Percentiles rank a stretch among this genome's conserved stretches.
phyloP scores from a whole-genome alignment of 2,329 filamentous ascomycete genomes.

The Fusarium sulawesiense region DNA sequence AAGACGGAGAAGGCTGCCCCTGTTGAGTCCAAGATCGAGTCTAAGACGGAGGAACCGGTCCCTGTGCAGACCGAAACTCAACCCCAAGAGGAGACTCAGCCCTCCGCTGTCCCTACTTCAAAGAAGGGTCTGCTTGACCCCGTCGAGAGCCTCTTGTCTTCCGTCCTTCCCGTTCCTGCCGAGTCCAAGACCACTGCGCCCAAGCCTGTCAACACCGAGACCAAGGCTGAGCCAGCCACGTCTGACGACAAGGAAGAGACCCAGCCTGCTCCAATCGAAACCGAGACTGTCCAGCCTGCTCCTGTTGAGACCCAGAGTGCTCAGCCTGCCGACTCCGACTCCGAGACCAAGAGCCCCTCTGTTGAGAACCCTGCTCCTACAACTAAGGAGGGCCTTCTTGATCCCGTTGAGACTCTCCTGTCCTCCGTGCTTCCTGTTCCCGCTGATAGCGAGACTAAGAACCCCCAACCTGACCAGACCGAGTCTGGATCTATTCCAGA shows the following conservation, averaged over 20 bases:
- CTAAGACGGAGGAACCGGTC: conserved; percentile 5
- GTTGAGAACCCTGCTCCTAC: conserved; percentile 25
- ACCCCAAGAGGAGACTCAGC: conserved; percentile 9
- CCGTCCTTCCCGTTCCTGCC: conserved; percentile 19
- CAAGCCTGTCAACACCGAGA: conserved; percentile 16
- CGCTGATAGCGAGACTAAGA: conserved; percentile 17
- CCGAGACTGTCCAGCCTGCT: not conserved
- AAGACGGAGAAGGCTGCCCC: conserved; percentile 8
- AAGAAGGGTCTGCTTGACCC: conserved; percentile 39
- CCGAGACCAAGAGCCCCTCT: conserved; percentile 13
- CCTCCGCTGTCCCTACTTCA: conserved; percentile 10
- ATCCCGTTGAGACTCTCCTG: conserved; percentile 38
- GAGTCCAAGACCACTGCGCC: conserved; percentile 23
- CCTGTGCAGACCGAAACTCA: conserved; percentile 14
- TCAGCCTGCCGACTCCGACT: conserved; percentile 17
- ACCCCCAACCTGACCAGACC: conserved; percentile 21
- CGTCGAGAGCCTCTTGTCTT: conserved; percentile 33
- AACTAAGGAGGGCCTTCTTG: conserved; percentile 29
- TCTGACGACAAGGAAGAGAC: conserved; percentile 9
- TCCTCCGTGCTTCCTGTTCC: conserved; percentile 28
- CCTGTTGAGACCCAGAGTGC: conserved; percentile 8
- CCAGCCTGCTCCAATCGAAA: conserved; percentile 7
- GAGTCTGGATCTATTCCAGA: conserved; percentile 15
- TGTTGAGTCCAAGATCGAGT: not conserved
- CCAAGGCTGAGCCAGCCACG: conserved; percentile 7